Evolutionary conservation across 148 eudicot genomes (phyloP), one percentile per base, ranked within the genome.

Genomic region (Diospyros lotus): DNA sequence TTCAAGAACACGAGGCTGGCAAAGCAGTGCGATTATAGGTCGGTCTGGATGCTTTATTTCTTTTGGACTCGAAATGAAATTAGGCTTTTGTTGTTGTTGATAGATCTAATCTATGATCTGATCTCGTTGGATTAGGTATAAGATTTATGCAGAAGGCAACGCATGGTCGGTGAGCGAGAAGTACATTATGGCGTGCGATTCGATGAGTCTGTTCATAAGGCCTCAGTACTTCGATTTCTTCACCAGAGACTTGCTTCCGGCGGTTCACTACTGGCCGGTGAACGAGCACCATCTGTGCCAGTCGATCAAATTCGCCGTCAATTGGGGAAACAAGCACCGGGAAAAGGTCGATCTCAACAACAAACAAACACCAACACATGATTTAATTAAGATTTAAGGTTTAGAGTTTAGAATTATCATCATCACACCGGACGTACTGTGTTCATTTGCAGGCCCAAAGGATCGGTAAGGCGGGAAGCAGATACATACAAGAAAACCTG

Each of bases 101-200:
- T 28, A 0, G 28, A 28, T 28, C 28, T 28, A 0, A 28, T 28
- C 28, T 28, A 28, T 48, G 52, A 48, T 4, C 52, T 48, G 52
- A 48, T 48, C 28, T 28, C 28, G 28, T 56, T 56, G 13, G 3
- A 10, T 56, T 56, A 56, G 59, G 12, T 55, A 55, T 14, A 55
- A 55, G 59, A 9, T 55, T 5, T 55, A 55, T 14, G 12, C 82
- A 15, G 88, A 85, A 82, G 88, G 88, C 70, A 80, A 84, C 83
- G 88, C 85, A 58, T 85, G 88, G 88, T 85, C 88, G 2, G 88
- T 85, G 14, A 85, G 88, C 40, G 80, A 85, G 18, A 85, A 80
- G 60, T 85, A 82, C 58, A 85, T 85, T n/a, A n/a, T 82, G 43
- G 88, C 80, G 12, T 85, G 88, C 44, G 81, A 85, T 58, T 82